Evolutionary conservation across 164 flowering plant species (phyloP).

Genomic region (Taxillus chinensis): DNA sequence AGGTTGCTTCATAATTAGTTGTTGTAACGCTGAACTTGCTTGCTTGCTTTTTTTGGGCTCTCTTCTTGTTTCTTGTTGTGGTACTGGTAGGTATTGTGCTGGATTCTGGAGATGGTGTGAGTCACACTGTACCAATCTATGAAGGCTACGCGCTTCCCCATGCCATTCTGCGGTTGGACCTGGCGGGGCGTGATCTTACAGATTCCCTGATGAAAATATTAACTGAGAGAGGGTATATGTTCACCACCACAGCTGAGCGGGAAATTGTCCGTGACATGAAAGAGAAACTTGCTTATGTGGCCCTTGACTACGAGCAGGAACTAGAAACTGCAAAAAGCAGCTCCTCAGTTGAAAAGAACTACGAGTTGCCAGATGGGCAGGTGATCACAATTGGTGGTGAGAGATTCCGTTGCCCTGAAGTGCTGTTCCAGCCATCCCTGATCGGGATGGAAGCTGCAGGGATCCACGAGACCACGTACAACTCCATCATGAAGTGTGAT

Average conservation of each 20-base stretch:
- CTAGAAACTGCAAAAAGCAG: conserved; percentile 13
- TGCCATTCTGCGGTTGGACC: conserved; percentile 17
- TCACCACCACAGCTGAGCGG: conserved; percentile 18
- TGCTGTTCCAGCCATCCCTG: conserved; percentile 13
- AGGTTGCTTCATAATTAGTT: background rate
- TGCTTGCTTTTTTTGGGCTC: background rate
- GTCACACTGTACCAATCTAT: conserved; percentile 18
- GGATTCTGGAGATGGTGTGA: conserved; percentile 20
- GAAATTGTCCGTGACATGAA: conserved; percentile 17
- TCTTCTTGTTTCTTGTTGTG: background rate
- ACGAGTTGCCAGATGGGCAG: conserved; percentile 15
- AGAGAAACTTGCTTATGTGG: conserved; percentile 17
- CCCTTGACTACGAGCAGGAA: conserved; percentile 14
- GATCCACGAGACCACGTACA: conserved; percentile 15
- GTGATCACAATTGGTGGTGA: conserved; percentile 18
- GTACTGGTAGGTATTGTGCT: conserved; percentile 9
- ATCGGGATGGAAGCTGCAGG: conserved; percentile 17
- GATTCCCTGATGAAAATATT: conserved; percentile 17
- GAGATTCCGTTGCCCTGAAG: conserved; percentile 16
- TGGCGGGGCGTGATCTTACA: conserved; percentile 17
- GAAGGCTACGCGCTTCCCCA: conserved; percentile 20
- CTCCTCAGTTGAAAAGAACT: conserved; percentile 12
- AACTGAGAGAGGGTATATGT: conserved; percentile 14
- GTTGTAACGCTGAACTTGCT: background rate
- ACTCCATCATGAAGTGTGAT: conserved; percentile 18